A percentile compares a stretch with the other conserved stretches of the same genome.
These are phyloP conservation scores for Nakataea oryzae DNA, from an alignment of 2,329 filamentous ascomycete species.

Conservation along the genomic window DNA sequence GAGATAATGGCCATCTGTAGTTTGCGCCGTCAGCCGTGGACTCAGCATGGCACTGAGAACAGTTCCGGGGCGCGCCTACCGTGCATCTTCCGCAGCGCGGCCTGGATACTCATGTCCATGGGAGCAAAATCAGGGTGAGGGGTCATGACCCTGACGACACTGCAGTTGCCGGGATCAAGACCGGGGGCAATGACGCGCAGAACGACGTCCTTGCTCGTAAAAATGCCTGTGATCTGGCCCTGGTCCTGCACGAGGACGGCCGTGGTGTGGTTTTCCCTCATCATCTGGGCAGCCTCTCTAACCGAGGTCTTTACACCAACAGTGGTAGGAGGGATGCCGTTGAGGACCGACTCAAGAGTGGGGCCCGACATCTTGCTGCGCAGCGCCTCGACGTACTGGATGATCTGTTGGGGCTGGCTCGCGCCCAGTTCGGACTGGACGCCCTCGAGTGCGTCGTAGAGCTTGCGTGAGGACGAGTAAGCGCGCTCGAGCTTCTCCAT, in stretches of 20 bases:
- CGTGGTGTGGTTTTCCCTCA: conserved; percentile 99
- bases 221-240: conserved; percentile 95
- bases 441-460: conserved; percentile 95
- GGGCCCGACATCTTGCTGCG: conserved; percentile 96
- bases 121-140: conserved; percentile 97
- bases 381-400: conserved; percentile 95
- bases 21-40: background rate
- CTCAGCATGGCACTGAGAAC: background rate
- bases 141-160: conserved; percentile 97
- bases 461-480: conserved; percentile 93
- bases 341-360: conserved; percentile 87
- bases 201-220: conserved; percentile 98
- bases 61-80: conserved; percentile 43
- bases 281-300: conserved; percentile 85
- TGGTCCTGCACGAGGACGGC: conserved; percentile 94
- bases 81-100: conserved; percentile 97
- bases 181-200: conserved; percentile 95
- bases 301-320: conserved; percentile 94
- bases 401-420: conserved; percentile 95
- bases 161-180: conserved; percentile 87
- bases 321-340: conserved; percentile 83
- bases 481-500: conserved; percentile 99
- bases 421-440: conserved; percentile 94
- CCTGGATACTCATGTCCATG: conserved; percentile 98
- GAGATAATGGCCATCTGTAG: conserved; percentile 86